Base-by-base conservation (phyloP, 2,329 filamentous ascomycete species). In the Raffaelea arxii region DNA sequence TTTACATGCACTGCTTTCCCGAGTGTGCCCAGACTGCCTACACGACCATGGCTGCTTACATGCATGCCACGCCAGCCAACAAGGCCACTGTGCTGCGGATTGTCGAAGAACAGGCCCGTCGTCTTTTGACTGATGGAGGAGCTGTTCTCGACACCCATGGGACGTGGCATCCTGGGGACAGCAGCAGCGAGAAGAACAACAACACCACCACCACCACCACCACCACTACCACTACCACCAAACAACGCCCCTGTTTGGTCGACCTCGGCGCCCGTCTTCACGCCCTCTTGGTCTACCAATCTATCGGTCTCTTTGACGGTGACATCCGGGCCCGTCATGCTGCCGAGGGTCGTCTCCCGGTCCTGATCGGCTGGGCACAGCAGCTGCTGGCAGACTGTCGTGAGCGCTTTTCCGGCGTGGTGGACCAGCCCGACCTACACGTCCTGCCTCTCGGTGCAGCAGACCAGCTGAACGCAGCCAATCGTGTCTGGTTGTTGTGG, bases 241-340 rank as follows among this genome's bases (percentile, higher is more conserved):
- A 12, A 21, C 5, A 25, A 40, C 23, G 4, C 12, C 19, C 25
- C 12, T 50, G 50, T 38, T 50, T 53, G 4, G 39, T 53, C 2
- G 49, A 52, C 22, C 59, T 59, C 44, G 59, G 75, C 5, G 67
- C 70, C 0, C 64, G 68, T 30, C 64, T 66, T 0, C 71, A 77
- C 11, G 65, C 73, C 2, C 62, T 77, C 2, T 49, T 75, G 3
- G 58, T 73, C 1, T 76, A 75, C 54, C 65, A 72, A 43, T 66
- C 68, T 27, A 70, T 77, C 47, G 59, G 67, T 14, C 58, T 77
- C 25, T 75, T 74, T 46, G 72, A 75, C 53, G 69, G 68, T 14
- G 67, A 74, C 52, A 65, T 74, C n/a, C 55, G 61, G 16, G 58
- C 64, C 5, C 62, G 66, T 2, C 58, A 62, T 27, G 55, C 64